Conservation (phyloP, 1,284 basidiomycete genomes). For the Naganishia liquefaciens region DNA sequence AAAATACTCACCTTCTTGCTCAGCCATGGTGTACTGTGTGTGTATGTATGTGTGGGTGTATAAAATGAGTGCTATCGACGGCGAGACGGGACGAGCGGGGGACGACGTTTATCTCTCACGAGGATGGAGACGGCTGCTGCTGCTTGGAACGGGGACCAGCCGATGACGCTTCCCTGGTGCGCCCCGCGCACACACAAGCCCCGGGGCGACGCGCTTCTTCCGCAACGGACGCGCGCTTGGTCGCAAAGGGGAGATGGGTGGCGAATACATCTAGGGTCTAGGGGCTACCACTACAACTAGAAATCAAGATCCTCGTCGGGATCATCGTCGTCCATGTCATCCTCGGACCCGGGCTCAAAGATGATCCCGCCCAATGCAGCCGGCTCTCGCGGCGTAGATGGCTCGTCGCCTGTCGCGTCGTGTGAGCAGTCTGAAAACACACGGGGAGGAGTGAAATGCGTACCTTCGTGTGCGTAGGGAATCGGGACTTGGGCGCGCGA, state of each 20-base stretch:
- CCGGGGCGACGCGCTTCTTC: neutral
- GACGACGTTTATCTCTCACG: too few relatives aligned
- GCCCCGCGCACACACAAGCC: neutral
- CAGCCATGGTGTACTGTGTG: slow-evolving; percentile 11
- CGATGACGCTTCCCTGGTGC: slow-evolving; percentile 14
- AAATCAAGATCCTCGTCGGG: slow-evolving; percentile 80
- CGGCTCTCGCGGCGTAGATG: slow-evolving; percentile 8
- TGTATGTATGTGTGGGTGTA: neutral
- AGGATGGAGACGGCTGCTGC: too few relatives aligned
- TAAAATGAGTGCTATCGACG: neutral
- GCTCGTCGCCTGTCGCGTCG: slow-evolving; percentile 17
- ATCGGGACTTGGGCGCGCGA: slow-evolving; percentile 76
- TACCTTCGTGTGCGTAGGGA: slow-evolving; percentile 81
- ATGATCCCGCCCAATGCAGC: slow-evolving; percentile 55
- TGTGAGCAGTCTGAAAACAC: neutral
- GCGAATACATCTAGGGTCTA: neutral
- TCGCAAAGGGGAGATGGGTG: neutral
- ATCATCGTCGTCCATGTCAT: slow-evolving; percentile 85
- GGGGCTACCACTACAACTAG: slow-evolving; percentile 5
- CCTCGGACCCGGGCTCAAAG: slow-evolving; percentile 82
- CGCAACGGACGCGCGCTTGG: too few relatives aligned
- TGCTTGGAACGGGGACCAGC: too few relatives aligned
- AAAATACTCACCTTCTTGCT: slow-evolving; percentile 25
- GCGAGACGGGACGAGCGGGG: too few relatives aligned
- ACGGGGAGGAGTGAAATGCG: neutral